Base-by-base conservation (phyloP, 2,329 filamentous ascomycete species). In the Fusarium compactum region DNA sequence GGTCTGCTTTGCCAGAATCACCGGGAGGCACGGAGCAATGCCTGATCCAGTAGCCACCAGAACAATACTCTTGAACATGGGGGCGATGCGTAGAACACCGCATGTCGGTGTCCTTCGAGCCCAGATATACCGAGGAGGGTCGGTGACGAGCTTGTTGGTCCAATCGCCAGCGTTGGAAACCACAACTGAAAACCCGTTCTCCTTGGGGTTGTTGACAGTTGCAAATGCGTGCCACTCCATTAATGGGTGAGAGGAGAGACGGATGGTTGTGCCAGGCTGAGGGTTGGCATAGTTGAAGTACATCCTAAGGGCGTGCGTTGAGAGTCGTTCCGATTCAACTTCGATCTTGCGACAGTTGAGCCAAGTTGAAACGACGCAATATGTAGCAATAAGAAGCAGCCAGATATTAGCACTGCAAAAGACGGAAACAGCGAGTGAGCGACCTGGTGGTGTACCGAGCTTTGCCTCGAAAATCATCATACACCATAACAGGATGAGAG, bases 141-240 rank as follows among this genome's bases (percentile, higher is more conserved):
- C 80, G 38, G 84, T 80, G 78, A 93, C 91, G 43, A 81, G 79
- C 0, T 90, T 92, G 88, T 71, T 71, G 1, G 71, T 73, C 71
- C 91, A 93, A 80, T 92, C 90, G 15, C 91, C 91, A 5, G 89
- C 90, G 66, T 88, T 89, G 55, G 90, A 91, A 40, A 92, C 83
- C 34, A 92, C 80, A 25, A 90, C 81, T 0, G 89, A 91, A 79
- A 90, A 92, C 18, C 86, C 88, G 4, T 44, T 65, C 11, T 67
- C 60, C 24, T 79, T 77, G 1, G 85, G 83, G 66, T 87, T 85
- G 3, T 90, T 87, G 60, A 93, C 90, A 0, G 89, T 89, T 27
- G 91, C 91, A 74, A 93, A 93, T 3, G 88, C 85, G 78, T 93
- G 91, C 83, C 89, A 92, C 78, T 93, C 91, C 6, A 84, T 79